These are phyloP conservation scores for Starmerella bacillaris DNA, from an alignment of 805 yeast species.

Conservation along the genomic window DNA sequence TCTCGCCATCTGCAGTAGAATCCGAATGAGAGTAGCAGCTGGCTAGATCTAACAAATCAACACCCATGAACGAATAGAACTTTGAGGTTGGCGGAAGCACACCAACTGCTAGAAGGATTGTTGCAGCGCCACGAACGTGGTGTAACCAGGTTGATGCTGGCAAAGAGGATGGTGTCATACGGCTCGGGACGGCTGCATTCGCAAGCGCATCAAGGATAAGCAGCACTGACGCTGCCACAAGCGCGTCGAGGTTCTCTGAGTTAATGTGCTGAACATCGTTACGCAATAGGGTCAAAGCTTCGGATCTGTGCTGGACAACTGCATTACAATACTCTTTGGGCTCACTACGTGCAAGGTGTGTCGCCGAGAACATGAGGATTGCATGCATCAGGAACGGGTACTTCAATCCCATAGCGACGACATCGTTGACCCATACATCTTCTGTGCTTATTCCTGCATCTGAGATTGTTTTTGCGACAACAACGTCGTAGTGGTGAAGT, in stretches of 20 bases:
- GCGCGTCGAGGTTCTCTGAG: constrained; percentile 64
- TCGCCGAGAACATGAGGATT: constrained; percentile 75
- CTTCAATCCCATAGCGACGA: constrained; percentile 73
- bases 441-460: constrained; percentile 79
- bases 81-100: constrained; percentile 56
- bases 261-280: constrained; percentile 75
- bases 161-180: constrained; percentile 34
- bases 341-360: constrained; percentile 63
- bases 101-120: constrained; percentile 91
- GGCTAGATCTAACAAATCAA: constrained; percentile 77
- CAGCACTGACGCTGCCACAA: constrained; percentile 79
- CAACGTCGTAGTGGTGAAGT: constrained; percentile 73
- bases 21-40: constrained; percentile 24
- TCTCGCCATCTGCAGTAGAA: constrained; percentile 7
- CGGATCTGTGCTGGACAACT: constrained; percentile 73
- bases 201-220: constrained; percentile 87
- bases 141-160: constrained; percentile 95
- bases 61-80: constrained; percentile 56
- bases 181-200: constrained; percentile 51
- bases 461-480: constrained; percentile 72
- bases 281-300: constrained; percentile 60
- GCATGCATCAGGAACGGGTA: constrained; percentile 88
- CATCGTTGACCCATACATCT: constrained; percentile 71
- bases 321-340: constrained; percentile 24
- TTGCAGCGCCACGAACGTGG: constrained; percentile 93